phyloP scores from a whole-genome alignment of 2,329 filamentous ascomycete species.

The Fusarium sp. region DNA sequence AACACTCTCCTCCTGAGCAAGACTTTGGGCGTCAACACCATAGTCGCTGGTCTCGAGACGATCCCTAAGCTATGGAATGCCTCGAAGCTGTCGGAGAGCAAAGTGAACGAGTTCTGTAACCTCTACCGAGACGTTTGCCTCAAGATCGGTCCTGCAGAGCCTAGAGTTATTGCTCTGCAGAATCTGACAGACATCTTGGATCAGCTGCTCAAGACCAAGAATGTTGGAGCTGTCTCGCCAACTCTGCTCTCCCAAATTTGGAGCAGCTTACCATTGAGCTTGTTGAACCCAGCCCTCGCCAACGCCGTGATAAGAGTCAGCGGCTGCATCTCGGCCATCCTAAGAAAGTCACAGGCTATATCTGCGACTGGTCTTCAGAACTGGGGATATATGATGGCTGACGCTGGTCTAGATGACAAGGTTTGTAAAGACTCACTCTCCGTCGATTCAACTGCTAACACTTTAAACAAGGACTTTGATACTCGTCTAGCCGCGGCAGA shows the following conservation, averaged over 20 bases:
- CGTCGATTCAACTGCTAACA: constrained; percentile 13
- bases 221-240: constrained; percentile 48
- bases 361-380: constrained; percentile 41
- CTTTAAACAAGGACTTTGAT: constrained; percentile 67
- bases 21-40: constrained; percentile 49
- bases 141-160: constrained; percentile 55
- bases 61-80: constrained; percentile 50
- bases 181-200: constrained; percentile 63
- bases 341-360: constrained; percentile 40
- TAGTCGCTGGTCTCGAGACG: constrained; percentile 53
- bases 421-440: constrained; percentile 48
- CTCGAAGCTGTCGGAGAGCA: constrained; percentile 39
- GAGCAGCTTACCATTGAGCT: constrained; percentile 52
- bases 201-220: constrained; percentile 47
- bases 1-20: constrained; percentile 46
- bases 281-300: constrained; percentile 61
- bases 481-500: constrained; percentile 70
- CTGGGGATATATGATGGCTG: constrained; percentile 65
- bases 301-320: constrained; percentile 63
- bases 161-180: constrained; percentile 60
- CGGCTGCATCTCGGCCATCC: constrained; percentile 57
- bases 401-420: constrained; percentile 62
- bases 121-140: constrained; percentile 59
- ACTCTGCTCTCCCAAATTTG: constrained; percentile 56
- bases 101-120: constrained; percentile 51